Evolutionary conservation across 495 filamentous ascomycete genomes (phyloP).

Genomic region (Tuber magnatum): DNA sequence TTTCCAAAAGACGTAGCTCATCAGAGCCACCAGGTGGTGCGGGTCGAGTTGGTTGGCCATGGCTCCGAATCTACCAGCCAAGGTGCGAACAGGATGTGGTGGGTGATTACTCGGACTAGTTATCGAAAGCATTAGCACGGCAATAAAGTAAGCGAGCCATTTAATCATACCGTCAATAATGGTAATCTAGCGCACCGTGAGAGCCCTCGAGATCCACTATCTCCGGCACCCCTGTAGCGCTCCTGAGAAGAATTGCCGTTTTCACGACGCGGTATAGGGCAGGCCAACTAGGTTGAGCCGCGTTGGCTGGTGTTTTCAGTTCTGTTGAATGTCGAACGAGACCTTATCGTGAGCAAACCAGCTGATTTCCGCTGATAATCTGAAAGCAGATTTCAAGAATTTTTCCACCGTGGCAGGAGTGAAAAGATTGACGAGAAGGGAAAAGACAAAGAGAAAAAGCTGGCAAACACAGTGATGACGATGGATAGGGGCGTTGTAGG

Average conservation of each 20-base stretch:
- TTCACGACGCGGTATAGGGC: background rate
- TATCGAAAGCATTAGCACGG: background rate
- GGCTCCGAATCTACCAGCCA: background rate
- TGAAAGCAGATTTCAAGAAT: background rate
- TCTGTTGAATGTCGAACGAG: too few relatives aligned
- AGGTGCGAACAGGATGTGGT: background rate
- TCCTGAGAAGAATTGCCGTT: background rate
- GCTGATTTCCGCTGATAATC: too few relatives aligned
- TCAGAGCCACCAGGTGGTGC: background rate
- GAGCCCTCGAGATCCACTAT: background rate
- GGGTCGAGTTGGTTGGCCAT: background rate
- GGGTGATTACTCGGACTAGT: background rate
- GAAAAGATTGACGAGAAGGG: background rate
- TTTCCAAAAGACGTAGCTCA: background rate
- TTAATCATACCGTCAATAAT: too few relatives aligned
- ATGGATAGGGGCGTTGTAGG: background rate
- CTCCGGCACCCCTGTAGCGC: background rate
- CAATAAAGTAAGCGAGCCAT: too few relatives aligned
- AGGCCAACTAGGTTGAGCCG: too few relatives aligned
- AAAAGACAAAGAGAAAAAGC: background rate
- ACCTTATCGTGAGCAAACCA: too few relatives aligned
- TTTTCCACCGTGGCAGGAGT: background rate
- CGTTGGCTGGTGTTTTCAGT: too few relatives aligned
- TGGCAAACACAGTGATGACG: background rate
- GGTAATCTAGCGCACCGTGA: too few relatives aligned